Evolutionary conservation across 192 early-diverging fungal genomes (phyloP).

Genomic region (Allomyces arbusculus): DNA sequence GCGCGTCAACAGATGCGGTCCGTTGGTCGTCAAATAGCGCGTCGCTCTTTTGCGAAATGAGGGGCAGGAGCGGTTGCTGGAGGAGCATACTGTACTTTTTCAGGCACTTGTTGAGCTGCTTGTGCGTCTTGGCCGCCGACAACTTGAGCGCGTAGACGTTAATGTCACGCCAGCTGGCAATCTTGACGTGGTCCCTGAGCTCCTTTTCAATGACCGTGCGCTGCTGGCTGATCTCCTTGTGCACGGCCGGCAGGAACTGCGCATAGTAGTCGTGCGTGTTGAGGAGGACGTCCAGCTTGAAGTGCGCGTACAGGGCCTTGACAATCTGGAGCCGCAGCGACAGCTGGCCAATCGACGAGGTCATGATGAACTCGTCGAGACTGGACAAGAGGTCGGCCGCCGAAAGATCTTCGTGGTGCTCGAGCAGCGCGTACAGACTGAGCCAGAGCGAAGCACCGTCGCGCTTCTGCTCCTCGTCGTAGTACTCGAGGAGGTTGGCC

Average conservation of each 20-base stretch:
- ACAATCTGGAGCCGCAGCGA: conserved; percentile 7
- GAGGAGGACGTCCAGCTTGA: conserved; percentile 20
- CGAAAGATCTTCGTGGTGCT: conserved; percentile 16
- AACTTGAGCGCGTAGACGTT: conserved; percentile 78
- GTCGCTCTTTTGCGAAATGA: conserved; percentile 19
- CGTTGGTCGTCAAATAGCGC: conserved; percentile 1
- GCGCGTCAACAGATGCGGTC: not conserved
- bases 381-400: conserved; percentile 5
- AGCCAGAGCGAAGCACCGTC: conserved; percentile 70
- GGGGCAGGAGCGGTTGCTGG: conserved; percentile 44
- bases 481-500: conserved; percentile 62
- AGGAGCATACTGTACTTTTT: conserved; percentile 64
- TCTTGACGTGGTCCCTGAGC: conserved; percentile 78
- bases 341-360: conserved; percentile 11
- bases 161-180: conserved; percentile 92
- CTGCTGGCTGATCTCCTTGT: conserved; percentile 27
- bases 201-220: conserved; percentile 69
- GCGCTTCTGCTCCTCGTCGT: conserved; percentile 48
- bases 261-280: conserved; percentile 66
- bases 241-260: conserved; percentile 43
- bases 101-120: conserved; percentile 76
- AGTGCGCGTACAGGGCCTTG: conserved; percentile 10
- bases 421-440: conserved; percentile 46
- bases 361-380: conserved; percentile 9
- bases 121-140: conserved; percentile 76